Evolutionary conservation across 2,329 filamentous ascomycete genomes (phyloP), one percentile per base, ranked within the genome.

Genomic region (Fusarium heterosporum): DNA sequence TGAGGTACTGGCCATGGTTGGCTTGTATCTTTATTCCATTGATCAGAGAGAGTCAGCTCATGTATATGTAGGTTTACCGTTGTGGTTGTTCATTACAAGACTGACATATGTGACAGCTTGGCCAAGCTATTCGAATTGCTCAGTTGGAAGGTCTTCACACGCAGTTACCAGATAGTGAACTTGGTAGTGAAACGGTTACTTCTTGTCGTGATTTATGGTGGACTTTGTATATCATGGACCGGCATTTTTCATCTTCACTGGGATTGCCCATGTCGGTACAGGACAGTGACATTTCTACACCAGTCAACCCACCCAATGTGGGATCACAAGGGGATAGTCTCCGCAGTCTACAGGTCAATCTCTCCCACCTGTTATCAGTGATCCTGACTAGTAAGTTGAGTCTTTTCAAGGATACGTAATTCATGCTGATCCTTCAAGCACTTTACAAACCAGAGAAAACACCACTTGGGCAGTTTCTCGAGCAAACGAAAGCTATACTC

Each of bases 101-200:
- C 48, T 67, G 8, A 68, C 34, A 11, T 0, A 7, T 0, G 2
- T 6, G 0, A 0, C n/a, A 81, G 79, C 69, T 81, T 32, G 76
- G 75, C 3, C 78, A 80, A 36, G 79, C 78, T 7, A 74, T 81
- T 16, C 75, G 78, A 4, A 79, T 80, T 3, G 79, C 79, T 4
- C 78, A 80, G 14, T n/a, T 80, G 2, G 78, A 80, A 58, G 78
- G 79, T 0, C 26, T 81, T 6, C 79, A 81, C 34, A 80, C 79
- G 1, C 74, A 80, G 19, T 70, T 81, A 1, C 78, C 78, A 0
- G 78, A 79, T 26, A 69, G 72, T 3, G 77, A 76, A 26, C 72
- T 81, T 1, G 77, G 77, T 0, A 38, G 56, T 8, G 71, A 72
- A 14, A 78, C 75, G 0, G 73, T 79, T 1, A 62, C 68, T 0